phyloP scores from a whole-genome alignment of 805 yeast species.

The Torulaspora quercuum region DNA sequence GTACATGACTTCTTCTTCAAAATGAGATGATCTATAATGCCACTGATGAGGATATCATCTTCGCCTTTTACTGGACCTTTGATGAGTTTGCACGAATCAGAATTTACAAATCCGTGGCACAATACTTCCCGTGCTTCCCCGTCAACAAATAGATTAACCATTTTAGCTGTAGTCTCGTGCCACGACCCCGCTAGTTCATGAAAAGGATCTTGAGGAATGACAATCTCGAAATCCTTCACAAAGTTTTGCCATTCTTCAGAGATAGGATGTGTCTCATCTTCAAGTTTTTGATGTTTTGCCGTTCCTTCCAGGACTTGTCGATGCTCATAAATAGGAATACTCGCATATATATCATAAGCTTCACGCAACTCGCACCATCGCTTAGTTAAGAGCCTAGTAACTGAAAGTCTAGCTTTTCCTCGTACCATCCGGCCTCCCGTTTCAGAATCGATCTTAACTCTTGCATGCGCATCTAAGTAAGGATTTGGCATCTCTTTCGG shows the following conservation, averaged over 20 bases:
- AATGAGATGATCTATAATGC: constrained; percentile 54
- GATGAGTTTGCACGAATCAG: constrained; percentile 15
- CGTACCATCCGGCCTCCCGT: constrained; percentile 10
- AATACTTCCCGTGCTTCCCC: constrained; percentile 62
- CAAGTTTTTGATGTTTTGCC: constrained; percentile 47
- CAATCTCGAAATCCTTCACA: constrained; percentile 21
- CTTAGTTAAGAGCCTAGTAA: constrained; percentile 55
- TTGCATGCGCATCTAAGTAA: constrained; percentile 15
- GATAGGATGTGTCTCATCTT: constrained; percentile 44
- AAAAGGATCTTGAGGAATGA: constrained; percentile 22
- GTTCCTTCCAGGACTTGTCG: constrained; percentile 47
- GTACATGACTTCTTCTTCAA: constrained; percentile 13
- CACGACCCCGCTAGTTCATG: constrained; percentile 37
- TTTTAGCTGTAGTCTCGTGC: constrained; percentile 43
- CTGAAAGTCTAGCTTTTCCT: constrained; percentile 35
- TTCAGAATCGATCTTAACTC: constrained; percentile 9
- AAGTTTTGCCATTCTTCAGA: constrained; percentile 17
- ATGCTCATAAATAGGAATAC: constrained; percentile 38
- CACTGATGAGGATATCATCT: constrained; percentile 51
- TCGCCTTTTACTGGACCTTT: constrained; percentile 14
- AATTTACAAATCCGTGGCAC: constrained; percentile 50
- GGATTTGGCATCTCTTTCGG: constrained; percentile 24
- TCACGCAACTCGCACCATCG: constrained; percentile 67
- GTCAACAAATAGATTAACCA: constrained; percentile 40
- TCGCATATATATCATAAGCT: constrained; percentile 51